These are phyloP conservation scores for Candida sakaeoensis DNA, from an alignment of 805 yeast species.

Conservation along the genomic window DNA sequence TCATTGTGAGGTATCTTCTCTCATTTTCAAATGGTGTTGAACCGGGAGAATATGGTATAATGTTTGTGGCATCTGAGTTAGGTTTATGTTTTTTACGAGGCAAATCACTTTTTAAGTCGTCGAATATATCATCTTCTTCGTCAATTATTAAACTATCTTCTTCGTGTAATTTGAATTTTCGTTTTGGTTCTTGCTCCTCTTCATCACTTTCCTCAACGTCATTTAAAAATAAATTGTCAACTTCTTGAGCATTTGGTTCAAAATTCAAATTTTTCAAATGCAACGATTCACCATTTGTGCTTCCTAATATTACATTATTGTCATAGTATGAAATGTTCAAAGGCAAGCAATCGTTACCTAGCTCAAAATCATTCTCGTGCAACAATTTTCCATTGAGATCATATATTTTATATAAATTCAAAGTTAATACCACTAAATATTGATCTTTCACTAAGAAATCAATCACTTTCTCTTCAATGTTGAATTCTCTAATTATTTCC, in stretches of 20 bases:
- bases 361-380: slow-evolving; percentile 12
- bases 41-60: slow-evolving; percentile 79
- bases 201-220: slow-evolving; percentile 50
- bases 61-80: slow-evolving; percentile 9
- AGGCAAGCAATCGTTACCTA: slow-evolving; percentile 24
- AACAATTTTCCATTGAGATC: slow-evolving; percentile 38
- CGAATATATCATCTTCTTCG: too few species aligned
- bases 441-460: slow-evolving; percentile 9
- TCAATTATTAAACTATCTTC: slow-evolving; percentile 37
- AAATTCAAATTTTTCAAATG: slow-evolving; percentile 23
- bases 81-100: slow-evolving; percentile 14
- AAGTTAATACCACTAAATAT: slow-evolving; percentile 6
- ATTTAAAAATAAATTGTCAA: slow-evolving; percentile 13
- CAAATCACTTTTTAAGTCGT: too few species aligned
- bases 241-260: slow-evolving; percentile 46
- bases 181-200: slow-evolving; percentile 5
- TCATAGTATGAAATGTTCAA: slow-evolving; percentile 27
- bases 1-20: slow-evolving; percentile 77
- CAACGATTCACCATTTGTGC: slow-evolving; percentile 39
- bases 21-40: slow-evolving; percentile 64
- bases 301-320: slow-evolving; percentile 36
- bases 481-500: slow-evolving; percentile 11
- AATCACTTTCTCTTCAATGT: slow-evolving; percentile 8
- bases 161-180: slow-evolving; percentile 15
- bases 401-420: slow-evolving; percentile 43